Evolutionary conservation across 225 moss, liverwort and hornwort species (phyloP).

Genomic region (Rhytidiadelphus loreus): DNA sequence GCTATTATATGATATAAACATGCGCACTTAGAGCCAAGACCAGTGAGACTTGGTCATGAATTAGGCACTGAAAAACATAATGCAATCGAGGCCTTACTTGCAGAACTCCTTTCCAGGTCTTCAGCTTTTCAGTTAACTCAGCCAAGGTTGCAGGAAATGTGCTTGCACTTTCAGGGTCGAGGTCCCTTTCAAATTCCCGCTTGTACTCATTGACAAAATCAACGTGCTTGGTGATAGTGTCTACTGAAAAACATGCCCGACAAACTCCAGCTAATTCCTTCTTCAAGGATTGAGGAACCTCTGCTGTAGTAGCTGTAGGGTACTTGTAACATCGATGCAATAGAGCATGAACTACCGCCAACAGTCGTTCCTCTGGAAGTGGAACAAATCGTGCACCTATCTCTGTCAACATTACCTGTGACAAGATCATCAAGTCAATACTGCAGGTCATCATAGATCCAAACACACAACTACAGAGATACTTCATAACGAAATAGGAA

Average conservation of each 20-base stretch:
- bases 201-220: slow-evolving; percentile 99
- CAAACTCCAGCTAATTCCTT: slow-evolving; percentile 98
- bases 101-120: slow-evolving; percentile 94
- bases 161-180: slow-evolving; percentile 92
- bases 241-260: slow-evolving; percentile 96
- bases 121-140: slow-evolving; percentile 85
- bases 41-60: neutral
- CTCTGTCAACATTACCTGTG: slow-evolving; percentile 95
- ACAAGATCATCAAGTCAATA: slow-evolving; percentile 1
- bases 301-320: slow-evolving; percentile 97
- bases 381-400: slow-evolving; percentile 99
- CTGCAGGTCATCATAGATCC: neutral
- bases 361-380: slow-evolving; percentile 93
- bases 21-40: neutral
- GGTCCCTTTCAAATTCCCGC: slow-evolving; percentile 93
- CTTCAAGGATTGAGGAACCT: slow-evolving; percentile 97
- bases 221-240: slow-evolving; percentile 96
- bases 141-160: slow-evolving; percentile 98
- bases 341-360: slow-evolving; percentile 95
- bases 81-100: slow-evolving; percentile 21
- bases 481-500: neutral
- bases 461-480: neutral
- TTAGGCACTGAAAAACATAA: neutral
- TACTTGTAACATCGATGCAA: slow-evolving; percentile 98
- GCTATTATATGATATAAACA: neutral